phyloP scores from a whole-genome alignment of 352 stramenopile genomes.

The Blastocystis sp. region DNA sequence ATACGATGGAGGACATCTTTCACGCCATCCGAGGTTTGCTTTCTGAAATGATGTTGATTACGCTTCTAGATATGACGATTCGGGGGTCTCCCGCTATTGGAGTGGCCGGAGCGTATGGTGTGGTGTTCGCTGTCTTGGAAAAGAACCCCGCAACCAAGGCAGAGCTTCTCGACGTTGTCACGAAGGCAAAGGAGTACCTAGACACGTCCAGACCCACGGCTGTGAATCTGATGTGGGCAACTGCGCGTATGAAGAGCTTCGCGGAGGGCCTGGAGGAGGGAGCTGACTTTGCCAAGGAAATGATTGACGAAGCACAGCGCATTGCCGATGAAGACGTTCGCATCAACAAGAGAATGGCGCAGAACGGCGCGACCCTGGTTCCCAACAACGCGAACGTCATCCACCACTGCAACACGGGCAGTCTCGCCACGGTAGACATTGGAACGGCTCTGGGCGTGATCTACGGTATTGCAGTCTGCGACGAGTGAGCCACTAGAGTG shows the following conservation, averaged over 20 bases:
- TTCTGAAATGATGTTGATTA: background rate
- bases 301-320: constrained; percentile 70
- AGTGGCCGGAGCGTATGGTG: constrained; percentile 79
- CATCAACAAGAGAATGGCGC: constrained; percentile 80
- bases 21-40: constrained; percentile 49
- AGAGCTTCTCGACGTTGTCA: constrained; percentile 48
- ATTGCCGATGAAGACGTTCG: constrained; percentile 77
- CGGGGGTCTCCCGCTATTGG: constrained; percentile 81
- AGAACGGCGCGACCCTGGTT: constrained; percentile 80
- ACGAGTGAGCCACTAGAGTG: constrained; percentile 74
- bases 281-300: constrained; percentile 62
- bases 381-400: constrained; percentile 80
- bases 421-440: constrained; percentile 88
- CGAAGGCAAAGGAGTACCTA: constrained; percentile 82
- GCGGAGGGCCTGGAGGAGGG: constrained; percentile 71
- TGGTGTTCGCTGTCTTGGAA: constrained; percentile 78
- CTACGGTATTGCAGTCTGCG: constrained; percentile 72
- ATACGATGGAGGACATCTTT: constrained; percentile 38
- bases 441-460: constrained; percentile 93
- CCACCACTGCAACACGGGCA: constrained; percentile 94
- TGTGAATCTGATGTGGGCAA: constrained; percentile 87
- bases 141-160: background rate
- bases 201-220: constrained; percentile 88
- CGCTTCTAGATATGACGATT: constrained; percentile 73
- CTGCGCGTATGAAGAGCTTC: background rate